Base-by-base conservation (phyloP, 2,329 filamentous ascomycete genomes). In the Aspergillus transmontanensis region DNA sequence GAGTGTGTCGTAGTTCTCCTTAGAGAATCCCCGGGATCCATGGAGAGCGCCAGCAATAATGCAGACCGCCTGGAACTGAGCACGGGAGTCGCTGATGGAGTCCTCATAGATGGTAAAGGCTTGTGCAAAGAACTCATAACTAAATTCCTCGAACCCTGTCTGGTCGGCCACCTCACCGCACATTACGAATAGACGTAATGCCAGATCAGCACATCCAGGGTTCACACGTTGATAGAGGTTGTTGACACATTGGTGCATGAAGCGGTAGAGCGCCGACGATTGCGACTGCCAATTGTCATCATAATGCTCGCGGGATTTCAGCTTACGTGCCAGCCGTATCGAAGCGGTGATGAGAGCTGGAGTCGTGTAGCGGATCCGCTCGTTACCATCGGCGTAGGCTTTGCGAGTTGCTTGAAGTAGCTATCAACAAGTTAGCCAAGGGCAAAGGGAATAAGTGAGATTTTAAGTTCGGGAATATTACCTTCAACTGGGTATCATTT, bases 51-150 rank as follows among this genome's bases (percentile, higher is more conserved):
- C 92, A 2, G 94, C 93, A 72, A 99, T 93, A 45, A 97, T 90
- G 71, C 94, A 97, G 0, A 99, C 95, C 1, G 95, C 94, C 80
- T 99, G 95, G 83, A 98, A 99, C 76, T 99, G 95, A 16, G 94
- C 94, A 76, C 96, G 90, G 19, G 93, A 97, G 76, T 99, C 96
- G 65, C 93, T 95, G 67, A 99, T 91, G 0, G 93, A 90, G 78
- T 99, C 95, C 76, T 99, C 95, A 75, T 99, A 99, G 10, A 98
- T 93, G 0, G 94, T 98, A 72, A 99, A 99, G 0, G 95, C 94
- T 78, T 99, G 95, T 0, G 95, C 95, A 71, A 97, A 98, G 82
- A 96, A 99, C 75, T 99, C 95, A 77, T 99, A 99, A 12, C 93
- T 91, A 48, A 97, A 93, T 80, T 99, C 95, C 76, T 99, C 94